phyloP scores from a whole-genome alignment of 495 filamentous ascomycete species.

The Talaromyces proteolyticus region DNA sequence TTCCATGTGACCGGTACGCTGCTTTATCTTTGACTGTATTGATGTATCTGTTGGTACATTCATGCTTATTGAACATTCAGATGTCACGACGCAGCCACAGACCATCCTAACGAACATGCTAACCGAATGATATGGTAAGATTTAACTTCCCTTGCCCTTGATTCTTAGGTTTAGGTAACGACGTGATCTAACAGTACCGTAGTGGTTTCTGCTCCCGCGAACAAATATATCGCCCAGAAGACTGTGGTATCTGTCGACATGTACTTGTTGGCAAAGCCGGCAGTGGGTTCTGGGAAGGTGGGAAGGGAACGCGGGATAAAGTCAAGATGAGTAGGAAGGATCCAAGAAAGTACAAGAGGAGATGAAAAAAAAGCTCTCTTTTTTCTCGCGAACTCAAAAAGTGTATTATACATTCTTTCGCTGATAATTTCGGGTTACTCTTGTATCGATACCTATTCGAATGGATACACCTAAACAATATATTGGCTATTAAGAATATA shows the following conservation, averaged over 20 bases:
- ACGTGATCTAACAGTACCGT: background rate
- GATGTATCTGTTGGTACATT: no score
- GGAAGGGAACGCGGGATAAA: conserved; percentile 74
- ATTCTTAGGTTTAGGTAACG: background rate
- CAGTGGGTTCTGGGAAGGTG: conserved; percentile 87
- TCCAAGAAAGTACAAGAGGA: conserved; percentile 12
- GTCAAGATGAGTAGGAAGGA: conserved; percentile 64
- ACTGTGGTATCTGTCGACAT: conserved; percentile 72
- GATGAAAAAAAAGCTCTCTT: background rate
- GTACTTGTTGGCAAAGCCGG: conserved; percentile 64
- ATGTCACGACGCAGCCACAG: conserved; percentile 71
- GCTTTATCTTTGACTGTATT: background rate
- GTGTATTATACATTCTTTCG: no score
- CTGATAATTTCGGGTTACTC: no score
- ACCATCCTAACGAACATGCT: conserved; percentile 77
- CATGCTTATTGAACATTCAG: conserved; percentile 10
- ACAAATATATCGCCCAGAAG: conserved; percentile 76
- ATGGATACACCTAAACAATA: no score
- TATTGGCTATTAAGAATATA: no score
- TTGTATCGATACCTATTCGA: no score
- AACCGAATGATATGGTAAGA: conserved; percentile 80
- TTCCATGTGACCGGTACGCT: conserved; percentile 65
- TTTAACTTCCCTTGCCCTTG: no score
- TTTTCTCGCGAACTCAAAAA: no score
- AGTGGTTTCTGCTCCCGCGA: conserved; percentile 73